Evolutionary conservation across 148 eudicot species (phyloP).

Genomic region (Chenopodium berlandieri): DNA sequence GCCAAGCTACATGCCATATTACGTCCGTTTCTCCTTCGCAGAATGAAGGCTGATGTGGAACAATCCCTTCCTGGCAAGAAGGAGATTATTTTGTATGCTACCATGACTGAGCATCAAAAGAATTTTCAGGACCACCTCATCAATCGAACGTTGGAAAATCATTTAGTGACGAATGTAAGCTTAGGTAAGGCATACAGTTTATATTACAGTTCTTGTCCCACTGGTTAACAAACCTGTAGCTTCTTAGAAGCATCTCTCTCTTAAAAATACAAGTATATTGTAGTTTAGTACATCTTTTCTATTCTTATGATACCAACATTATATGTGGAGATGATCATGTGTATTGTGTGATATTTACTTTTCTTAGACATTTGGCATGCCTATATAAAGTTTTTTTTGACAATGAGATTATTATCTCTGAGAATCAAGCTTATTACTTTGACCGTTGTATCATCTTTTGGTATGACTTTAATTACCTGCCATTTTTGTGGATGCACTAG

Average conservation of each 20-base stretch:
- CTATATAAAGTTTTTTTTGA: not conserved
- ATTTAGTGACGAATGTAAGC: constrained; percentile 46
- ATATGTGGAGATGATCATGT: not conserved
- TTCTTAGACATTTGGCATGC: not conserved
- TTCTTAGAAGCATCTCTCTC: too few relatives aligned
- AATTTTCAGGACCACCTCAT: constrained; percentile 79
- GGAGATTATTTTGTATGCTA: constrained; percentile 90
- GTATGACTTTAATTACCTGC: not conserved
- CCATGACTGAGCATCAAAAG: constrained; percentile 81
- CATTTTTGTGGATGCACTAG: not conserved
- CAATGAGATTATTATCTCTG: not conserved
- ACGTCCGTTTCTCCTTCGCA: constrained; percentile 92
- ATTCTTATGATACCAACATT: not conserved
- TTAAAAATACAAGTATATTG: too few relatives aligned
- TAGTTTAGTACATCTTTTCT: not conserved
- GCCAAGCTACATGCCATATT: constrained; percentile 89
- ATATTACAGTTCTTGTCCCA: not conserved
- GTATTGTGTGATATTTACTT: not conserved
- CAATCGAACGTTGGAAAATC: constrained; percentile 56
- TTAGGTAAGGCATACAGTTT: constrained; percentile 38
- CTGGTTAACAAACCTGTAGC: not conserved
- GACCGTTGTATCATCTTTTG: not conserved
- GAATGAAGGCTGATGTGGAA: constrained; percentile 93
- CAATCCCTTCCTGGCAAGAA: constrained; percentile 82
- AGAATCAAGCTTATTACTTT: not conserved